Base-by-base conservation (phyloP, 2,329 filamentous ascomycete genomes). In the Aspergillus melleus region DNA sequence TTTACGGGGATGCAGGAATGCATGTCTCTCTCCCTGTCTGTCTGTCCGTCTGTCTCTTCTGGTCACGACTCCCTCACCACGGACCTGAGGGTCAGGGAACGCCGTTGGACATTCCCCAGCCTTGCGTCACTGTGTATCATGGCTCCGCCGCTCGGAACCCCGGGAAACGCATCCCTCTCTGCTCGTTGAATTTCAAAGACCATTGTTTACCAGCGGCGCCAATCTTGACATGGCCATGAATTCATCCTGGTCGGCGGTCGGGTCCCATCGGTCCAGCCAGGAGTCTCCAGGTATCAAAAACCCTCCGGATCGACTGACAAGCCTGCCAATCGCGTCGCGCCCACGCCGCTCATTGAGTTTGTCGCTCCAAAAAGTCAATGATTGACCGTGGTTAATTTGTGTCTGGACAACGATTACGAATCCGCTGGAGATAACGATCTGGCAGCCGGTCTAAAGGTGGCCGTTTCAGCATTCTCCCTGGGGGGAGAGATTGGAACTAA, bases 101-200 rank as follows among this genome's bases (percentile, higher is more conserved):
- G 36, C 16, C 36, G 36, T 42, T 42, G 36, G 36, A 42, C 36
- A 42, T 42, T 29, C 20, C 26, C 26, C 49, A 16, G 19, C 49
- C 55, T 57, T 57, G 55, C 55, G 55, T 57, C 55, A 57, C 55
- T 30, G 39, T 53, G 55, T 57, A 57, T 57, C 55, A 57, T 57
- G 36, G 52, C 49, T 51, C 36, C 36, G 36, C 36, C 36, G 36
- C 16, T n/a, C 36, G 36, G 36, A 42, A 42, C 36, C 36, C 36
- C 36, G 6, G 36, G 36, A 42, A 42, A 42, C 36, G 16, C 12
- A 8, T 3, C 14, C 36, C 32, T 16, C 32, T 36, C 32, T 36
- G 16, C 16, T 42, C 6, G 16, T 42, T 36, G 26, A 29, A 36
- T 14, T 36, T 2, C 32, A 36, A 36, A 36, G 32, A 12, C 32